A percentile compares a stretch with the other conserved stretches of the same genome.
Evolutionary conservation across 202 grass and related monocot genomes (phyloP).

Genomic region (Setaria italica): DNA sequence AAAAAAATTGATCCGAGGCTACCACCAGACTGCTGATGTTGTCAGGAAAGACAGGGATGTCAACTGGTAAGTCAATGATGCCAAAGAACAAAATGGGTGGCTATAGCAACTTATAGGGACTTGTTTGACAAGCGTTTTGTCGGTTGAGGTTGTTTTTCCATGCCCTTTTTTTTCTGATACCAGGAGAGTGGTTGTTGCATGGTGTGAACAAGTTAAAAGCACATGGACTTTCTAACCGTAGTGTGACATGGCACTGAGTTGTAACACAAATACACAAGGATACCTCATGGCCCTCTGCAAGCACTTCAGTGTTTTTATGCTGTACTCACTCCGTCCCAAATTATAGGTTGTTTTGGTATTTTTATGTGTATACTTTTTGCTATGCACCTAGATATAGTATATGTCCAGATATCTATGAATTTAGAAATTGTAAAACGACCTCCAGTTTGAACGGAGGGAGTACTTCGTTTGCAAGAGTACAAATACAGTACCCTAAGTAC

Average conservation of each 20-base stretch:
- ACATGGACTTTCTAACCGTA: neutral
- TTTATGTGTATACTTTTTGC: too few species aligned
- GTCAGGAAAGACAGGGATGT: neutral
- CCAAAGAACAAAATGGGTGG: neutral
- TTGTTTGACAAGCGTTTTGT: neutral
- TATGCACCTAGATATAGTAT: too few species aligned
- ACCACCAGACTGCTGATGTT: neutral
- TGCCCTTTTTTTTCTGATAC: too few species aligned
- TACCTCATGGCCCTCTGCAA: neutral
- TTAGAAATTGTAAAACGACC: too few species aligned
- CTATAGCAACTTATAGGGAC: neutral
- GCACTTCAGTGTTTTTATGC: neutral
- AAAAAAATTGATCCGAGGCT: neutral
- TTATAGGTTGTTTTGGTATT: too few species aligned
- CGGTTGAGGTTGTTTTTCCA: neutral
- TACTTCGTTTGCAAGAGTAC: neutral
- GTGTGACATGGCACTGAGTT: neutral
- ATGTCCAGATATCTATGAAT: too few species aligned
- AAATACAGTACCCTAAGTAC: neutral
- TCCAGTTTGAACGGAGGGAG: too few species aligned
- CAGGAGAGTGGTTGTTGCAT: neutral
- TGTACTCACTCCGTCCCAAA: too few species aligned
- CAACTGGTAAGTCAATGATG: neutral
- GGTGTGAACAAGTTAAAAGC: neutral
- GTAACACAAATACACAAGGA: neutral